Evolutionary conservation across 208 protist species (phyloP).

Genomic region (Trypanosoma lewisi): DNA sequence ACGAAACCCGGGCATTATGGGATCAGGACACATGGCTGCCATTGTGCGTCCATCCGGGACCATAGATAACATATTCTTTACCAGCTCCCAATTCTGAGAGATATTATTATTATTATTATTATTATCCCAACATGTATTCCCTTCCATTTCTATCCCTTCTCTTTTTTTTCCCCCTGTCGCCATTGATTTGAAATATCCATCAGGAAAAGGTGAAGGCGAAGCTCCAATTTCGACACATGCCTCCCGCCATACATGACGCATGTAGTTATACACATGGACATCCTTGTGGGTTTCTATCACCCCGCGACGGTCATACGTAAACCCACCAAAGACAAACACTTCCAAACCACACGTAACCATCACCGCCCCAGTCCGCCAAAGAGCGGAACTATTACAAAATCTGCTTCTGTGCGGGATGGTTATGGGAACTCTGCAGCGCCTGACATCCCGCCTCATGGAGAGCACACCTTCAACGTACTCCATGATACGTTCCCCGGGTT

Average conservation of each 20-base stretch:
- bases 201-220: slow-evolving; percentile 8
- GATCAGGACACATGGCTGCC: slow-evolving; percentile 50
- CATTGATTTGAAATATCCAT: slow-evolving; percentile 23
- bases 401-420: slow-evolving; percentile 20
- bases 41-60: slow-evolving; percentile 57
- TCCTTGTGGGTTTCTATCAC: slow-evolving; percentile 48
- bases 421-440: neutral
- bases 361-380: slow-evolving; percentile 46
- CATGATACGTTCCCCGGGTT: slow-evolving; percentile 24
- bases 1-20: slow-evolving; percentile 26
- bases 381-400: slow-evolving; percentile 42
- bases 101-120: neutral
- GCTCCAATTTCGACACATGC: slow-evolving; percentile 26
- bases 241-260: slow-evolving; percentile 47
- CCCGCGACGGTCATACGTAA: slow-evolving; percentile 33
- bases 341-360: slow-evolving; percentile 42
- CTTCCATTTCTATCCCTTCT: too few species aligned
- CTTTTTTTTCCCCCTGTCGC: too few species aligned
- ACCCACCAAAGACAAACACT: slow-evolving; percentile 67
- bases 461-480: slow-evolving; percentile 27
- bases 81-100: slow-evolving; percentile 9
- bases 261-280: slow-evolving; percentile 53
- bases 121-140: slow-evolving; percentile 20
- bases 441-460: slow-evolving; percentile 6
- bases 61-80: slow-evolving; percentile 24